Percentiles rank a stretch among this genome's conserved stretches.
phyloP scores from a whole-genome alignment of 2,329 filamentous ascomycete species.

The Sclerotinia borealis region DNA sequence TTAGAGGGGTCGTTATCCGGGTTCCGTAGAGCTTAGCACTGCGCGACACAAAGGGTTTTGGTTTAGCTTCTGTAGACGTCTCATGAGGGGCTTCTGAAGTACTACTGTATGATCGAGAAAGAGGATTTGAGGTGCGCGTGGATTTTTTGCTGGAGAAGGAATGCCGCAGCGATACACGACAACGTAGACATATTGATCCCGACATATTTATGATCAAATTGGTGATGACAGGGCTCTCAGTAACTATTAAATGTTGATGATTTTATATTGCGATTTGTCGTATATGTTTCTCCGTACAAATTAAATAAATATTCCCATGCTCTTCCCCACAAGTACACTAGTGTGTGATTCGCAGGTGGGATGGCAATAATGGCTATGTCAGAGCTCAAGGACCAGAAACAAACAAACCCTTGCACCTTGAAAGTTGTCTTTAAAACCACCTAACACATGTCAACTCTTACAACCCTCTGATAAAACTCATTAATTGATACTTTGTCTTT shows the following conservation, averaged over 20 bases:
- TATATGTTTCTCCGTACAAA: not conserved
- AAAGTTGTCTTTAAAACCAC: conserved; percentile 1
- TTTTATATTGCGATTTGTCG: not conserved
- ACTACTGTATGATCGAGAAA: not conserved
- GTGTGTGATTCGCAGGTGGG: not conserved
- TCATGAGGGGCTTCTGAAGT: not conserved
- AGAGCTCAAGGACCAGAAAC: conserved; percentile 1
- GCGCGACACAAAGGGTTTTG: not conserved
- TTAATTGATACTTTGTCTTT: not conserved
- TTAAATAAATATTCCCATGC: not conserved
- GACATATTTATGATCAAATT: not conserved
- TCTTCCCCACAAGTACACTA: not conserved
- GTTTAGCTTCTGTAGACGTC: not conserved
- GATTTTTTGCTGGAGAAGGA: not conserved
- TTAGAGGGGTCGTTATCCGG: not conserved
- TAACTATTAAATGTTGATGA: not conserved
- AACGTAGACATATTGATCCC: conserved; percentile 18
- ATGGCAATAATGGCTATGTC: not conserved
- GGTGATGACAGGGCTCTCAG: not conserved
- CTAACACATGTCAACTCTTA: conserved; percentile 13
- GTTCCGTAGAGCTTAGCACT: conserved; percentile 8
- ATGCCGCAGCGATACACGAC: conserved; percentile 15
- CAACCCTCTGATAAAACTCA: conserved; percentile 37
- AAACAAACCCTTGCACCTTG: not conserved
- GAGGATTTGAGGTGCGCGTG: not conserved